Conservation (phyloP, 352 stramenopile genomes). For the Globisporangium rhizosaccharum region DNA sequence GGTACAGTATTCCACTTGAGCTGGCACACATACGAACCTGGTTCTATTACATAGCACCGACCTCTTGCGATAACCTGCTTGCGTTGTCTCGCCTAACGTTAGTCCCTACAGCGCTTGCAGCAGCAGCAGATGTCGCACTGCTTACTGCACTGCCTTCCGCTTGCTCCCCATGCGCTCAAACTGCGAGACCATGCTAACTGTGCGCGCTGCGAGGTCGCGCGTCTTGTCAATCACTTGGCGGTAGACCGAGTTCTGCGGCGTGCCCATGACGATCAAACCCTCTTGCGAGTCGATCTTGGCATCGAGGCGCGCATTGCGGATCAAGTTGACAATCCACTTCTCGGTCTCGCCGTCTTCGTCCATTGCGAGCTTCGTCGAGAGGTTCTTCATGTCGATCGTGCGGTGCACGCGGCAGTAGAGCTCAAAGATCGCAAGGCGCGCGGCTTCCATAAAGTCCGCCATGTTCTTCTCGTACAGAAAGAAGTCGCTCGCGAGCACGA, state of each 20-base stretch:
- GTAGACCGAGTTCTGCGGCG: constrained; percentile 90
- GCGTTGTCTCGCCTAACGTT: constrained; percentile 11
- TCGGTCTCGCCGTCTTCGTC: constrained; percentile 94
- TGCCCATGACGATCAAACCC: constrained; percentile 97
- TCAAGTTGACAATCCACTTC: constrained; percentile 99
- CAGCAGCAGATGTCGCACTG: background rate
- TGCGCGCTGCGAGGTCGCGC: constrained; percentile 92
- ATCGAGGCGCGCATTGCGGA: constrained; percentile 95
- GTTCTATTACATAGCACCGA: constrained; percentile 15
- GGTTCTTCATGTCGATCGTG: constrained; percentile 97
- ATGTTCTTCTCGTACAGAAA: constrained; percentile 96
- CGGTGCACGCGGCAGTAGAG: constrained; percentile 99
- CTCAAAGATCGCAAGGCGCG: constrained; percentile 98
- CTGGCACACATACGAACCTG: constrained; percentile 13
- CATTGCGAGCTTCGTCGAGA: constrained; percentile 97
- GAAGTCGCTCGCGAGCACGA: constrained; percentile 95
- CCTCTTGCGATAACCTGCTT: background rate
- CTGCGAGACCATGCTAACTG: constrained; percentile 83
- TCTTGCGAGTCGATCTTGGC: constrained; percentile 98
- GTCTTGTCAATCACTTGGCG: constrained; percentile 98
- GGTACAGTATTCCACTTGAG: no score
- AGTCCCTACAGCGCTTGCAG: constrained; percentile 4
- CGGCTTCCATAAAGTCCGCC: constrained; percentile 98
- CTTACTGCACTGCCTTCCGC: constrained; percentile 71
- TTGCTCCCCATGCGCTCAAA: constrained; percentile 82